These are phyloP conservation scores for Cardamine occulta DNA, from an alignment of 345 rosid genomes.

Conservation along the genomic window DNA sequence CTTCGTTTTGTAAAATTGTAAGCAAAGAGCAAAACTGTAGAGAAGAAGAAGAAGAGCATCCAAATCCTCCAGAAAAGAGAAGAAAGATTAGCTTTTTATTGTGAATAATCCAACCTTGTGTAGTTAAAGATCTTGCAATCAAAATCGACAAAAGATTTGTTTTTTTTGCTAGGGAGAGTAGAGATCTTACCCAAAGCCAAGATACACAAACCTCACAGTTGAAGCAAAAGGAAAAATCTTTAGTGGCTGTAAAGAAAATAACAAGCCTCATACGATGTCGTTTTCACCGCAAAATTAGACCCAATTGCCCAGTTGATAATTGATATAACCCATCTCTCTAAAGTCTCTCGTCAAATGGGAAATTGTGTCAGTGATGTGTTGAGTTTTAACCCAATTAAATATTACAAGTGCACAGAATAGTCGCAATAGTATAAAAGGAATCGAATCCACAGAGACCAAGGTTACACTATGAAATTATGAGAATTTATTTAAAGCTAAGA, in stretches of 20 bases:
- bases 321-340: too few species aligned
- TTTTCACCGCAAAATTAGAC: too few species aligned
- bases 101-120: background rate
- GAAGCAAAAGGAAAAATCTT: constrained; percentile 34
- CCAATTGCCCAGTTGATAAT: too few species aligned
- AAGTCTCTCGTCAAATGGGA: too few species aligned
- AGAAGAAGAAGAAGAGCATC: constrained; percentile 9
- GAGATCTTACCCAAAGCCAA: constrained; percentile 42
- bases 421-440: too few species aligned
- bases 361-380: too few species aligned
- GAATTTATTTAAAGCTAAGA: too few species aligned
- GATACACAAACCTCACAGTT: constrained; percentile 19
- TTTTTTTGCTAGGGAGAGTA: background rate
- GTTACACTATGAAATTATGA: too few species aligned
- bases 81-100: background rate
- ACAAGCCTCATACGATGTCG: too few species aligned
- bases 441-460: too few species aligned
- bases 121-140: background rate
- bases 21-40: background rate
- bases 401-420: too few species aligned
- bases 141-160: background rate
- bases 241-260: constrained; percentile 5
- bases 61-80: background rate
- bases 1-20: background rate
- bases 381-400: too few species aligned